Base-by-base conservation (phyloP, 306 rosid species). In the Ormosia semicastrata region DNA sequence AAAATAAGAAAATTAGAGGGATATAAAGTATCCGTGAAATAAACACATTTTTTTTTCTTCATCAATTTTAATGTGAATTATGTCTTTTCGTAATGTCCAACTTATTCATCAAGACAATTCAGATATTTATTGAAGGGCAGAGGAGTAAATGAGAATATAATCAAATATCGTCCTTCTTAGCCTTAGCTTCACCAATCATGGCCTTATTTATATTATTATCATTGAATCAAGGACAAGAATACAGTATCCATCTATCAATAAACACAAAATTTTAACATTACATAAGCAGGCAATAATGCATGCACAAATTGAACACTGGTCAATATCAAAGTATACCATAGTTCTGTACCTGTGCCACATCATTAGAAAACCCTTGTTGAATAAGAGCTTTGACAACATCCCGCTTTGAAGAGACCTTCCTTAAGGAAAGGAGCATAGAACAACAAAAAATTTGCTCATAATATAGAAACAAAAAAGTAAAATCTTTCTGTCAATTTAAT, bases 281-380 rank as follows among this genome's bases (percentile, higher is more conserved):
- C 58, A 76, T 30, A 63, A 81, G 44, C 67, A 83, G 65, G 80
- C 65, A 79, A 79, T 47, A 73, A 59, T 57, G 33, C 74, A 47
- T 8, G 68, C n/a, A 59, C 47, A 66, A 79, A 17, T 54, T 18
- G 41, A 66, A 82, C 34, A 43, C 18, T 34, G 8, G 8, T 40
- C 75, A 75, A 50, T 37, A 57, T 69, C 29, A 52, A 46, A 71
- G 56, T 14, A 76, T 17, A 65, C 49, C 15, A 47, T 59, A 14
- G 74, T 57, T 44, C 18, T 66, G 75, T 92, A 95, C 98, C 95
- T 93, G 97, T 74, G 98, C 93, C 73, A 95, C 98, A 83, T 93
- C 99, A 33, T 87, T 87, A 46, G 99, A 93, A 82, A 95, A 95
- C 29, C 97, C 98, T 56, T 87, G 89, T 79, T 87, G 88, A 83